Percentiles rank a stretch among this genome's conserved stretches.
These are phyloP conservation scores for Inga leiocalycina DNA, from an alignment of 306 rosid genomes.

Conservation along the genomic window DNA sequence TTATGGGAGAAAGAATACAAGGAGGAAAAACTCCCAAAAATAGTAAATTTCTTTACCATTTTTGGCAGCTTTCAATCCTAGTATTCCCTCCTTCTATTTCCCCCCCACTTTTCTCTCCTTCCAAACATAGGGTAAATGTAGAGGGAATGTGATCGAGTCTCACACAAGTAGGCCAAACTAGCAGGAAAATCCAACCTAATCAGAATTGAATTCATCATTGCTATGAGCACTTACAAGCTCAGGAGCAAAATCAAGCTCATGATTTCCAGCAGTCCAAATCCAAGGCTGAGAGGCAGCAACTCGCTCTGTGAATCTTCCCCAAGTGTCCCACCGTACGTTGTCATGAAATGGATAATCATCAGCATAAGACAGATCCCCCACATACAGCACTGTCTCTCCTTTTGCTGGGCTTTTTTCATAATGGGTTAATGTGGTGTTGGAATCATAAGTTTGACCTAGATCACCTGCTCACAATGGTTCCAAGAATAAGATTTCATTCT, in stretches of 20 bases:
- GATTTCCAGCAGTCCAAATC: constrained; percentile 70
- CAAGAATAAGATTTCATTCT: neutral
- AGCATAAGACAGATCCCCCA: constrained; percentile 77
- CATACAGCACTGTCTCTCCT: constrained; percentile 56
- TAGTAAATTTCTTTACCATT: too few relatives aligned
- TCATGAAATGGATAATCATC: constrained; percentile 72
- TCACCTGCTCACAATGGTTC: constrained; percentile 57
- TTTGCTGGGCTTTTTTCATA: constrained; percentile 53
- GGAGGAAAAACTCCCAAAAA: too few relatives aligned
- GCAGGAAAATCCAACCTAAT: neutral
- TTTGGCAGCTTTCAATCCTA: too few relatives aligned
- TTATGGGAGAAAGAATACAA: too few relatives aligned
- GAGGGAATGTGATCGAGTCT: neutral
- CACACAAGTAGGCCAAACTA: neutral
- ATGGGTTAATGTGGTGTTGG: constrained; percentile 65
- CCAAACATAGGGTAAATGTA: neutral
- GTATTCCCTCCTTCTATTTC: too few relatives aligned
- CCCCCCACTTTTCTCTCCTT: too few relatives aligned
- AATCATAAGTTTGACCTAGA: constrained; percentile 72
- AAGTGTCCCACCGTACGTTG: constrained; percentile 72
- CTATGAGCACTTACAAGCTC: constrained; percentile 38
- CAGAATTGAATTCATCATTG: neutral
- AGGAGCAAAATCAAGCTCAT: constrained; percentile 55
- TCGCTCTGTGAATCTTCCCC: constrained; percentile 79
- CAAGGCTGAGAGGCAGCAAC: constrained; percentile 78